Evolutionary conservation across 345 rosid species (phyloP).

Genomic region (Microcos paniculata): DNA sequence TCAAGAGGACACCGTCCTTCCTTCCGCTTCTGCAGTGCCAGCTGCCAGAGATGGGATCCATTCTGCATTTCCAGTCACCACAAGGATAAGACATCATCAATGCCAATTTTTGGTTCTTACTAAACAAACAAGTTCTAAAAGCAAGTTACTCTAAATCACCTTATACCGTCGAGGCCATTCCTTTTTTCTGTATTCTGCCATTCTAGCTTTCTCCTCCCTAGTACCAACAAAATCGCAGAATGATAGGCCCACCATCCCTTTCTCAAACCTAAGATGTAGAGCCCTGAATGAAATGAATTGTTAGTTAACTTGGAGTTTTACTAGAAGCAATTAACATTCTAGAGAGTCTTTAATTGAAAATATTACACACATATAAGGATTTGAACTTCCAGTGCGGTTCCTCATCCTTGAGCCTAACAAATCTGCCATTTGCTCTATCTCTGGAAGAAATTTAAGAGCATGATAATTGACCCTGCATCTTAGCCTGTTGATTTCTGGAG

Average conservation of each 20-base stretch:
- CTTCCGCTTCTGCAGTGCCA: slow-evolving; percentile 92
- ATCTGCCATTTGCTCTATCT: slow-evolving; percentile 92
- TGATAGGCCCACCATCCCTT: slow-evolving; percentile 98
- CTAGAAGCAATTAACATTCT: slow-evolving; percentile 7
- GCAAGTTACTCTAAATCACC: slow-evolving; percentile 42
- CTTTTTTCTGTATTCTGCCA: slow-evolving; percentile 93
- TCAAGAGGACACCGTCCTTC: slow-evolving; percentile 99
- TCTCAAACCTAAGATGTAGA: slow-evolving; percentile 99
- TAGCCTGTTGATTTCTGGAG: slow-evolving; percentile 93
- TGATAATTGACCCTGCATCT: slow-evolving; percentile 99
- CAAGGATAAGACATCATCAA: slow-evolving; percentile 15
- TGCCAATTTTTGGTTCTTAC: slow-evolving; percentile 4
- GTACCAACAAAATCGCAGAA: slow-evolving; percentile 98
- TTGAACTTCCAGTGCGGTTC: slow-evolving; percentile 86
- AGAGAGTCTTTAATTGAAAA: slow-evolving; percentile 20
- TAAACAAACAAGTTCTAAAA: slow-evolving; percentile 10
- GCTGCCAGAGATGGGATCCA: slow-evolving; percentile 98
- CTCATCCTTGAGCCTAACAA: slow-evolving; percentile 87
- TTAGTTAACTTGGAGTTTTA: slow-evolving; percentile 12
- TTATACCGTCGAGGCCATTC: slow-evolving; percentile 99
- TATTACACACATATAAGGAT: slow-evolving; percentile 79
- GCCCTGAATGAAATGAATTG: slow-evolving; percentile 62
- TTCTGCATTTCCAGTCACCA: slow-evolving; percentile 53
- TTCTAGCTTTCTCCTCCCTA: slow-evolving; percentile 91
- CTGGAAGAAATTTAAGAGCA: slow-evolving; percentile 94